Conservation (phyloP, 495 filamentous ascomycete species). For the Corynascus novoguineensis region DNA sequence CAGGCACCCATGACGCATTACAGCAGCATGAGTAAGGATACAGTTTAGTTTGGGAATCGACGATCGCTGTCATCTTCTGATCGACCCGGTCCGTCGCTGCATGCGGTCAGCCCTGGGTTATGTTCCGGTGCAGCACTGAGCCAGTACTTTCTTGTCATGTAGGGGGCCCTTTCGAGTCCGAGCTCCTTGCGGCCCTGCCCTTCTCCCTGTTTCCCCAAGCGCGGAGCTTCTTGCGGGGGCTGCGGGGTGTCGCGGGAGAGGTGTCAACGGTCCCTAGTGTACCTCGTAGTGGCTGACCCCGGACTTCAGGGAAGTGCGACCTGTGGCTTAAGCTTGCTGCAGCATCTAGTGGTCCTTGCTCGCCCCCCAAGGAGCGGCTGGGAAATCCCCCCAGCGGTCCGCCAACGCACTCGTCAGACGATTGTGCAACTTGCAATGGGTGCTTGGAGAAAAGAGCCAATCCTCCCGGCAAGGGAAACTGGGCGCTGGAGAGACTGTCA, state of each 20-base stretch:
- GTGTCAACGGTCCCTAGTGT: not conserved
- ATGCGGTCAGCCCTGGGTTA: conserved; percentile 7
- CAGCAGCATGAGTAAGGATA: not conserved
- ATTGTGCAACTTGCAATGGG: conserved; percentile 16
- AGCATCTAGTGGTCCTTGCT: not conserved
- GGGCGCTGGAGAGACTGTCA: too few species aligned
- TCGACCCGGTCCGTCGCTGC: conserved; percentile 5
- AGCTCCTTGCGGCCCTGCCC: not conserved
- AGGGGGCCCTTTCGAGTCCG: not conserved
- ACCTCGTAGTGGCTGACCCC: too few species aligned
- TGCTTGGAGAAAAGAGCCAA: conserved; percentile 7
- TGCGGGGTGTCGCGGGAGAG: not conserved
- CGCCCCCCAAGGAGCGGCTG: not conserved
- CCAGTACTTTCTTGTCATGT: not conserved
- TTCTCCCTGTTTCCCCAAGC: not conserved
- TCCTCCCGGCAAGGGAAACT: too few species aligned
- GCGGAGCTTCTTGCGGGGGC: not conserved
- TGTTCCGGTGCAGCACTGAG: not conserved
- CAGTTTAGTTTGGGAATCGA: not conserved
- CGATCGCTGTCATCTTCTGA: not conserved
- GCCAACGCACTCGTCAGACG: conserved; percentile 17
- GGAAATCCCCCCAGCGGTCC: conserved; percentile 4
- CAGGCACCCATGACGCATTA: not conserved
- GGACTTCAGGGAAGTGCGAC: conserved; percentile 3
- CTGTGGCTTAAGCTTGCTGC: conserved; percentile 1